Evolutionary conservation across 371 early-diverging fungal species (phyloP), one percentile per base, ranked within the genome.

Genomic region (Smittium culicis): DNA sequence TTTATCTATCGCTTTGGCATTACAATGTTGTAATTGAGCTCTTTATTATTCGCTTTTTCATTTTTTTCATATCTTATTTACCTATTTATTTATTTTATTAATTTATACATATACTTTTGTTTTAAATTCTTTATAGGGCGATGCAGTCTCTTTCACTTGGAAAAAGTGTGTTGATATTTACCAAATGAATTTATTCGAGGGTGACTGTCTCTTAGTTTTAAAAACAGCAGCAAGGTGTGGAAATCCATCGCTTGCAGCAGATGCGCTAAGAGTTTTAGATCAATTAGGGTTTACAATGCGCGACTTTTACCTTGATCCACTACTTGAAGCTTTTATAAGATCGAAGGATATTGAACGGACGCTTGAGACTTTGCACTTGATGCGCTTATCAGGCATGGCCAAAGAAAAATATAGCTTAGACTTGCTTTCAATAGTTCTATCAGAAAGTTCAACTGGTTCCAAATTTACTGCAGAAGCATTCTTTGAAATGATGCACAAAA

Each of bases 251-350:
- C 65, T 90, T 31, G 85, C 86, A 5, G 77, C 83, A 2, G 79
- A 78, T 30, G 79, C 85, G 28, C 78, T 89, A 34, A 79, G 82
- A 60, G 77, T 78, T 54, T 72, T 89, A 66, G 79, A 80, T 54
- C 76, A 69, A 5, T 71, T 64, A 29, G 85, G 81, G 54, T 81
- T 79, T 69, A 73, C 81, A 29, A 79, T 86, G 57, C 77, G 80
- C 32, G 88, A 87, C 65, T 79, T 79, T 24, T 87, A 90, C 65
- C 82, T 87, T 71, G 82, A 84, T 30, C 86, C 89, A 29, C 66
- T 90, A 35, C 76, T 88, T 65, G 86, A 85, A 61, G 81, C 89
- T 0, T 86, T 87, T 66, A 74, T 84, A 8, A 70, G 67, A 35
- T 76, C 78, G 60, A 67, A 71, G 20, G 83, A 83, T 67, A 76